Percentiles rank a stretch among this genome's conserved stretches.
Conservation (phyloP, 2,329 filamentous ascomycete genomes). For the Phialocephala sp. region DNA sequence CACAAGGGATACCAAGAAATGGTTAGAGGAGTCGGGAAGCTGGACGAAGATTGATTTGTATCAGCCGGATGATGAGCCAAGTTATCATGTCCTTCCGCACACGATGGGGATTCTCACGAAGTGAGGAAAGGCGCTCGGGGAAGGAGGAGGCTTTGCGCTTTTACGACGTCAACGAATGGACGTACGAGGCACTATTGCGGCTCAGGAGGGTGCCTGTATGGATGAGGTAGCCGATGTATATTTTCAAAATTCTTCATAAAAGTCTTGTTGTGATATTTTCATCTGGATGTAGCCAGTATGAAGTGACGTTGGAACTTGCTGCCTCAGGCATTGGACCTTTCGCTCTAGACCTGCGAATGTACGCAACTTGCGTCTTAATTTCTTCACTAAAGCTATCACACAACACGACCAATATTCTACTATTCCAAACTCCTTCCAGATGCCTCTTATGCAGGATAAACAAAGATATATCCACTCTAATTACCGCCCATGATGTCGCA, state of each 20-base stretch:
- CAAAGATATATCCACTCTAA: conserved; percentile 35
- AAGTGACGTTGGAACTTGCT: conserved; percentile 3
- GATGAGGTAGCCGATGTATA: neutral
- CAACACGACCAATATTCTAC: neutral
- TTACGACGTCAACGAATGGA: neutral
- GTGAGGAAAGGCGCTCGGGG: conserved; percentile 19
- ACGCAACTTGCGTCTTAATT: neutral
- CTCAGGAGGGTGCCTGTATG: neutral
- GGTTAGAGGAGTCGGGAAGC: conserved; percentile 33
- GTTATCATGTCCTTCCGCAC: conserved; percentile 39
- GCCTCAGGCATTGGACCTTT: conserved; percentile 5
- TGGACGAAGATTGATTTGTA: conserved; percentile 39
- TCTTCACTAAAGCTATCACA: conserved; percentile 3
- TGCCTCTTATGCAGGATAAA: conserved; percentile 30
- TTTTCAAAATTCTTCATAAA: neutral
- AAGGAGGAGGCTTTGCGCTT: neutral
- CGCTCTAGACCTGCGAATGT: neutral
- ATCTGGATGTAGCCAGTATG: neutral
- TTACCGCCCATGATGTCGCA: conserved; percentile 37
- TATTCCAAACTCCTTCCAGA: conserved; percentile 19
- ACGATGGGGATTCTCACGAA: conserved; percentile 37
- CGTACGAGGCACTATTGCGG: neutral
- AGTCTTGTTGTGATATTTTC: neutral
- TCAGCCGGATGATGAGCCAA: conserved; percentile 32
- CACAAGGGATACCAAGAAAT: conserved; percentile 37